Evolutionary conservation across 2,329 filamentous ascomycete species (phyloP).

Genomic region (Verticillium zaregamsianum): DNA sequence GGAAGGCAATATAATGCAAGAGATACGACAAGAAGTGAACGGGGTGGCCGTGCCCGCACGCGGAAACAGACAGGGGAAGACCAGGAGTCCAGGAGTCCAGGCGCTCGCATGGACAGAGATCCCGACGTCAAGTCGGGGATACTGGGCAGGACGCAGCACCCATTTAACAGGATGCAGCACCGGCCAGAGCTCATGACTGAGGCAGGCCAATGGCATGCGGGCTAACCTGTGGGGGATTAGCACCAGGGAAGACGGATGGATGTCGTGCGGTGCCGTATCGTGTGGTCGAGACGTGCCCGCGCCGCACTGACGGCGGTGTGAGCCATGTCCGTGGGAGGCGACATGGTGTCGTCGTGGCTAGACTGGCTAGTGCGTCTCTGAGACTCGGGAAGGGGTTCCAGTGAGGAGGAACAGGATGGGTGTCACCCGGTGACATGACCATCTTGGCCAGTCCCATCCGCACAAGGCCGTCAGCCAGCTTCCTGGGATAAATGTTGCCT

Average conservation of each 20-base stretch:
- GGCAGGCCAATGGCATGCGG: not conserved
- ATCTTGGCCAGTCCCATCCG: no score
- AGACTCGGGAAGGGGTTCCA: not conserved
- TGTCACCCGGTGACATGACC: no score
- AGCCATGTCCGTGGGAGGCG: not conserved
- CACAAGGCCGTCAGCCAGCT: no score
- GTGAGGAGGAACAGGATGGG: no score
- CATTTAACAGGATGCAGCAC: not conserved
- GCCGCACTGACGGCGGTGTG: not conserved
- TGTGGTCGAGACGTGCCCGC: not conserved
- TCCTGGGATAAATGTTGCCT: no score
- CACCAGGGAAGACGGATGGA: not conserved
- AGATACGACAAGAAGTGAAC: not conserved
- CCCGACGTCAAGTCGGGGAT: not conserved
- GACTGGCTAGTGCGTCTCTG: not conserved
- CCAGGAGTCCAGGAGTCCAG: not conserved
- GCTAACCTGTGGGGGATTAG: not conserved
- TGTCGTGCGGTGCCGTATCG: not conserved
- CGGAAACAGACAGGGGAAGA: not conserved
- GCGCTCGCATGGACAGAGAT: not conserved
- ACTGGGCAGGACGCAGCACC: not conserved
- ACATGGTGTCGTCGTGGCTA: not conserved
- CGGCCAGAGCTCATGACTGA: not conserved
- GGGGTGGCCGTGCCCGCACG: not conserved
- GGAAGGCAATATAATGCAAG: not conserved